Conservation (phyloP, 495 filamentous ascomycete species). For the Hypoxylon lienhwacheense region DNA sequence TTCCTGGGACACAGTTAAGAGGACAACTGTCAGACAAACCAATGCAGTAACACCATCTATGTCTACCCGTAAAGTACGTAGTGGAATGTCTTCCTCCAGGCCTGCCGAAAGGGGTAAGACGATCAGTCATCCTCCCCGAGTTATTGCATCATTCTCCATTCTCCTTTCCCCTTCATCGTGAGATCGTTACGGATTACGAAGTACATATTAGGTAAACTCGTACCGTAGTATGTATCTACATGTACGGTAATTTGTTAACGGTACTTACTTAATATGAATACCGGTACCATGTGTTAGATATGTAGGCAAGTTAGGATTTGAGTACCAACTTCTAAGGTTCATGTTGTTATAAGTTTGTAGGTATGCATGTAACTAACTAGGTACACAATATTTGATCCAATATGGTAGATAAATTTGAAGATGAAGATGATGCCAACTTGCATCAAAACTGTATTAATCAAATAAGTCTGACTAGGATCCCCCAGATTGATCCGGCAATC, state of each 20-base stretch:
- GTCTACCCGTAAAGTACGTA: too few species aligned
- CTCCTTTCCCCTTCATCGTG: slow-evolving; percentile 16
- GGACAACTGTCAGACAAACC: slow-evolving; percentile 22
- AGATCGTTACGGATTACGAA: too few species aligned
- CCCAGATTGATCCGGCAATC: slow-evolving; percentile 31
- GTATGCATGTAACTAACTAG: too few species aligned
- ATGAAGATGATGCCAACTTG: slow-evolving; percentile 36
- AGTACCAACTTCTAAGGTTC: too few species aligned
- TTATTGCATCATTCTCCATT: slow-evolving; percentile 39
- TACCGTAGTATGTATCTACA: too few species aligned
- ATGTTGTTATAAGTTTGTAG: too few species aligned
- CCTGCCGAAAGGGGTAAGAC: slow-evolving; percentile 36
- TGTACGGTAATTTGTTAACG: too few species aligned
- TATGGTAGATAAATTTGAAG: slow-evolving; percentile 2
- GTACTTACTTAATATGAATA: too few species aligned
- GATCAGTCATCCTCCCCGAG: slow-evolving; percentile 32
- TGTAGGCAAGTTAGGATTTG: too few species aligned
- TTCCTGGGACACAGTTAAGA: slow-evolving; percentile 6
- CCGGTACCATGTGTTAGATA: too few species aligned
- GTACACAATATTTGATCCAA: background rate
- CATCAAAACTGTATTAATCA: slow-evolving; percentile 22
- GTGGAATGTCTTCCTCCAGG: slow-evolving; percentile 35
- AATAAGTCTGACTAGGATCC: slow-evolving; percentile 17
- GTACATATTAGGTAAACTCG: too few species aligned
- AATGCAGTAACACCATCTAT: slow-evolving; percentile 1